Conservation (phyloP, 495 filamentous ascomycete species). For the Wilcoxina mikolae region DNA sequence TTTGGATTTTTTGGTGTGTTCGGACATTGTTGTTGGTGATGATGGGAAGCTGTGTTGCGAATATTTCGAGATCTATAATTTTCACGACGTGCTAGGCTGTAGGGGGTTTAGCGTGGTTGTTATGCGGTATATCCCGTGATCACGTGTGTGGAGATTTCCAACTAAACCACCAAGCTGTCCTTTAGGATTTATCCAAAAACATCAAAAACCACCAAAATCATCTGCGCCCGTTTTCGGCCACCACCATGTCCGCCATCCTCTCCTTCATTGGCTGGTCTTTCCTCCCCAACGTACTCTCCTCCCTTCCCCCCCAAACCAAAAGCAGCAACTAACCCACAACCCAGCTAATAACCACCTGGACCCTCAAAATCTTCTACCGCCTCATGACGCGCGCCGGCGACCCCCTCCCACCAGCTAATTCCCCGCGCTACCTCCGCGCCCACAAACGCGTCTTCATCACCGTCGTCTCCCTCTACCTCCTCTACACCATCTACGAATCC, state of each 20-base stretch:
- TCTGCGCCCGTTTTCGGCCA: not conserved
- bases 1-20: not conserved
- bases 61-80: too few species aligned
- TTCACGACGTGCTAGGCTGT: too few species aligned
- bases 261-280: constrained; percentile 67
- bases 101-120: too few species aligned
- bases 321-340: constrained; percentile 5
- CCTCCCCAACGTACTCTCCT: constrained; percentile 51
- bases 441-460: constrained; percentile 66
- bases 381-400: constrained; percentile 85
- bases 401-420: constrained; percentile 59
- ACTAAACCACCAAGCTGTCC: not conserved
- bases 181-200: not conserved
- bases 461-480: constrained; percentile 67
- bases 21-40: not conserved
- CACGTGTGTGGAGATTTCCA: not conserved
- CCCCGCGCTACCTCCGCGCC: constrained; percentile 51
- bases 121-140: not conserved
- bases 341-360: constrained; percentile 62
- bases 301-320: not conserved
- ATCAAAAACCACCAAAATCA: not conserved
- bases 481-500: constrained; percentile 88
- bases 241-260: constrained; percentile 36
- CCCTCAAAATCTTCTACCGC: constrained; percentile 72
- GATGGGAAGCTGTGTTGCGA: not conserved